Conservation (phyloP, 495 filamentous ascomycete species). For the Aspergillus sparsus region DNA sequence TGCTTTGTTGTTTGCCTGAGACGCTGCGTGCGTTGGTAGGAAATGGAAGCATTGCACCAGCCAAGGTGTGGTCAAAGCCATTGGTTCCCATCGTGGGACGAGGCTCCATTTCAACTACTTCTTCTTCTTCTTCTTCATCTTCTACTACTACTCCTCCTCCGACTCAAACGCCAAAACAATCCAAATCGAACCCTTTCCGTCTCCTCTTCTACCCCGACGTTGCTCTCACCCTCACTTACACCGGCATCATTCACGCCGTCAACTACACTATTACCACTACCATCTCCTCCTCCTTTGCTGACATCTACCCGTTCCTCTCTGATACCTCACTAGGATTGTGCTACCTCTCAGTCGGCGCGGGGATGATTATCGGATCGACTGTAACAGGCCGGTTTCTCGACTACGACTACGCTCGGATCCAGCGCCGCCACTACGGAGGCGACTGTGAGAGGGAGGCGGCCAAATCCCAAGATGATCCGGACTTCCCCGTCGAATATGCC, state of each 20-base stretch:
- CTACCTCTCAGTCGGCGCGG: constrained; percentile 19
- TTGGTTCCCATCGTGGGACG: constrained; percentile 24
- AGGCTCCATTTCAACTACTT: neutral
- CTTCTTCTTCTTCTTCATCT: neutral
- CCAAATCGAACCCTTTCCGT: constrained; percentile 34
- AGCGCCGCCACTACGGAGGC: neutral
- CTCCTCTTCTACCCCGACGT: constrained; percentile 50
- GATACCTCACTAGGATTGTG: constrained; percentile 32
- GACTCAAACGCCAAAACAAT: constrained; percentile 18
- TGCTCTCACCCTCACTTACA: constrained; percentile 46
- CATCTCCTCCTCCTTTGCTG: constrained; percentile 21
- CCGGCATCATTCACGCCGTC: constrained; percentile 27
- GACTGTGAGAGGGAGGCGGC: neutral
- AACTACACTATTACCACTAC: constrained; percentile 25
- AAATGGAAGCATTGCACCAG: constrained; percentile 53
- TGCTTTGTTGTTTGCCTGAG: constrained; percentile 45
- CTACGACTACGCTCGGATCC: neutral
- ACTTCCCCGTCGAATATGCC: neutral
- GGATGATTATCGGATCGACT: neutral
- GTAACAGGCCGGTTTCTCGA: neutral
- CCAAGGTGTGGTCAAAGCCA: constrained; percentile 30
- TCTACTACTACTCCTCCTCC: constrained; percentile 9
- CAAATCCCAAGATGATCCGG: neutral
- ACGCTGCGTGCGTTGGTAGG: constrained; percentile 68
- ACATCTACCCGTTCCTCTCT: constrained; percentile 25